Percentiles rank a stretch among this genome's conserved stretches.
These are phyloP conservation scores for Inosperma sp. DNA, from an alignment of 768 basidiomycete genomes.

Conservation along the genomic window DNA sequence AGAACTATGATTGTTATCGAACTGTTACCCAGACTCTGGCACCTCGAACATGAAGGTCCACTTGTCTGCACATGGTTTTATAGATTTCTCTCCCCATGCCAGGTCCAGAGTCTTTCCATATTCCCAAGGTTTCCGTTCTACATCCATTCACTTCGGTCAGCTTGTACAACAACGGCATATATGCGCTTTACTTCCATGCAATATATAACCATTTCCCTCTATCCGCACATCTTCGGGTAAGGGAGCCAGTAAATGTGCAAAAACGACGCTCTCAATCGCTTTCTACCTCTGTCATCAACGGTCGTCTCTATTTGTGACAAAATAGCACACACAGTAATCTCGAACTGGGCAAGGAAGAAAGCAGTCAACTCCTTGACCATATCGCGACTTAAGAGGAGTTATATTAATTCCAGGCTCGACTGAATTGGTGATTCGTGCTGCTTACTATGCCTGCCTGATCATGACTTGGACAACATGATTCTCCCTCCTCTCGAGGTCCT, in stretches of 20 bases:
- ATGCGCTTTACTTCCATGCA: slow-evolving; percentile 28
- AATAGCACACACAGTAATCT: slow-evolving; percentile 32
- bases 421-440: background rate
- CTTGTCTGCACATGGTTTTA: slow-evolving; percentile 29
- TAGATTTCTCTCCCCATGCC: slow-evolving; percentile 25
- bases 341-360: slow-evolving; percentile 30
- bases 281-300: slow-evolving; percentile 19
- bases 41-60: slow-evolving; percentile 30
- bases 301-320: background rate
- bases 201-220: slow-evolving; percentile 26
- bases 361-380: slow-evolving; percentile 22
- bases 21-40: too few relatives aligned
- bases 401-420: background rate
- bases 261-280: slow-evolving; percentile 31
- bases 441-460: slow-evolving; percentile 28
- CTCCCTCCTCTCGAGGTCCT: slow-evolving; percentile 8
- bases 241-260: slow-evolving; percentile 27
- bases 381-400: slow-evolving; percentile 14
- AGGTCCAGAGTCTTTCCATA: slow-evolving; percentile 29
- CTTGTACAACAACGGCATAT: background rate
- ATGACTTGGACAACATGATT: slow-evolving; percentile 31
- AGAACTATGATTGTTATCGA: too few relatives aligned
- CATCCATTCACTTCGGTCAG: background rate
- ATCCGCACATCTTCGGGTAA: slow-evolving; percentile 27
- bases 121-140: slow-evolving; percentile 29